Evolutionary conservation across 73 alveolate species (phyloP), one percentile per base, ranked within the genome.

Genomic region (Paramecium tetraurelia): DNA sequence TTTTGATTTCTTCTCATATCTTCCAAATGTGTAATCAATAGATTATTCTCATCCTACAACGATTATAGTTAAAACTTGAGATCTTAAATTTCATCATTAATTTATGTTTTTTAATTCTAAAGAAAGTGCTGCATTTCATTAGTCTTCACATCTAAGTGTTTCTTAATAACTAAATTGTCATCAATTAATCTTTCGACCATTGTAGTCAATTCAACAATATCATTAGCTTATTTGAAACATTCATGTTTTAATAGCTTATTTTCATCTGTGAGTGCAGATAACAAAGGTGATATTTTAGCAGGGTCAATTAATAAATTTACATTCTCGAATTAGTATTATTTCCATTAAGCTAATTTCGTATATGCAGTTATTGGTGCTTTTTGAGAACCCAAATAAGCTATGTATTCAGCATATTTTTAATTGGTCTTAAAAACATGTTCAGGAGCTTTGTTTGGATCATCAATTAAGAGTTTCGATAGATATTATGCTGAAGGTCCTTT

Each of bases 401-500:
- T 41, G 22, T 80, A 80, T 80, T 80, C 90, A 33, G 31, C 31
- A 46, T 80, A 80, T 80, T 80, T 80, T 63, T 80, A 43, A 80
- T 80, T 80, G 12, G 90, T 80, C 33, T 80, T 12, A 22, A 43
- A 80, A 1, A 80, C 75, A 9, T 29, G 48, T 18, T 80, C 75
- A 24, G 46, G 50, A 18, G 69, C 69, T 80, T 76, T 41, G 5
- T 48, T 80, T 24, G 70, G 75, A 80, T 46, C 90, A 1, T 44
- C 76, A 2, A 48, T 35, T 18, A 43, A 10, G 20, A 80, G 50
- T 0, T 80, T 80, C 11, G 8, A 20, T 80, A 33, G 31, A 24
- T 11, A 80, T 80, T 80, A 48, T 10, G 90, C 90, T 4, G 76
- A 41, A 24, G 90, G 90, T 43, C 90, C 90, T 80, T 63, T 63